These are phyloP conservation scores for Termitomyces sp. DNA, from an alignment of 768 basidiomycete genomes.

Conservation along the genomic window DNA sequence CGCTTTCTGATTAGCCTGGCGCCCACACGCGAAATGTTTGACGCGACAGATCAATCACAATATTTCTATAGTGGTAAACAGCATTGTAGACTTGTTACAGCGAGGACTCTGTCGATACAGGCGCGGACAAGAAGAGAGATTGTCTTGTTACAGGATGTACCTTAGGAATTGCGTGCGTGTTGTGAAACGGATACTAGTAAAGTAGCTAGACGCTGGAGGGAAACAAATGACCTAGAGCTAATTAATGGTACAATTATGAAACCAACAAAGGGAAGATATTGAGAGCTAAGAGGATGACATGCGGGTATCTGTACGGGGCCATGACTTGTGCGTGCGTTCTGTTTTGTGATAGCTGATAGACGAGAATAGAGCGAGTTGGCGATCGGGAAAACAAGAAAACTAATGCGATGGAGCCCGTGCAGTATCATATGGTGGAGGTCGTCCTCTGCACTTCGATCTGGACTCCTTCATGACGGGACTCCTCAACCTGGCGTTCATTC, in stretches of 20 bases:
- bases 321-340: slow-evolving; percentile 1
- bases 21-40: slow-evolving; percentile 1
- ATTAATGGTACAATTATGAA: slow-evolving; percentile 7
- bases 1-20: neutral
- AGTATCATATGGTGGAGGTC: slow-evolving; percentile 40
- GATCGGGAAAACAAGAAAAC: slow-evolving; percentile 12
- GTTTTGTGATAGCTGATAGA: slow-evolving; percentile 3
- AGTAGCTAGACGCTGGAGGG: neutral
- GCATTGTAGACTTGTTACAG: neutral
- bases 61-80: neutral
- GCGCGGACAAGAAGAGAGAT: neutral
- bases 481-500: neutral
- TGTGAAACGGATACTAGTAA: neutral
- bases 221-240: neutral
- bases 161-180: slow-evolving; percentile 4
- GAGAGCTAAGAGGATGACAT: slow-evolving; percentile 3
- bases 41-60: neutral
- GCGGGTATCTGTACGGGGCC: slow-evolving; percentile 5
- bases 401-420: neutral
- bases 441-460: slow-evolving; percentile 59
- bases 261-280: neutral
- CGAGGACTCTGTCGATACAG: neutral
- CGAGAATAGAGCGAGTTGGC: neutral
- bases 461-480: slow-evolving; percentile 25
- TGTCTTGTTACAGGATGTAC: neutral